Evolutionary conservation across 2,329 filamentous ascomycete genomes (phyloP), one percentile per base, ranked within the genome.

Genomic region (Colletotrichum coccodes): DNA sequence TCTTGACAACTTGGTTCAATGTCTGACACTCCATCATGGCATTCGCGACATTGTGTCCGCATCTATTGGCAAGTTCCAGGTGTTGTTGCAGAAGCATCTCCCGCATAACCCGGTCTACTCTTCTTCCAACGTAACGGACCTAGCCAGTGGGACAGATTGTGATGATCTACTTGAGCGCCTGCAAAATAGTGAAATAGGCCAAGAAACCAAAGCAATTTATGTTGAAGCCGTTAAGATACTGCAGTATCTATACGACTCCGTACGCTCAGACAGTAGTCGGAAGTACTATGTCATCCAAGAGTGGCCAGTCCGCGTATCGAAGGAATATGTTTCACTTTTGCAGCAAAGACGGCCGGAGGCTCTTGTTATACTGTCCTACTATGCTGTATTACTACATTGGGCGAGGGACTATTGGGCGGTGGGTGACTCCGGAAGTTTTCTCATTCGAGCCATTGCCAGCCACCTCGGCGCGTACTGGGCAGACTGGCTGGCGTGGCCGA

Each of bases 291-390:
- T 38, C 16, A 47, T 69, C 11, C 61, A 65, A 21, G 61, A 56
- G 26, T 84, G 80, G 80, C 76, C 76, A 2, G 76, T 79, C 8
- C 73, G 80, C 44, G 71, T 81, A 16, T 70, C 75, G 2, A 71
- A 69, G 18, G 74, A 77, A 4, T 83, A 81, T 54, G 76, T 80
- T 3, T 69, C 59, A 3, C 36, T 63, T 6, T 21, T 63, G 8
- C 32, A 50, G 14, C 42, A 63, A 50, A 30, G 64, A 16, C 40
- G 49, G 9, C 50, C 59, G 1, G 50, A 67, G 3, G 42, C 50
- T 3, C 70, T 85, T 11, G 77, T 81, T 16, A 75, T 84, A 18
- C 74, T 84, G 5, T 81, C 81, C 2, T 79, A 85, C 68, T 84
- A 80, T 68, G 79, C 79, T 0, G 79, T 84, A 9, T 65, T 82